Conservation (phyloP, 768 basidiomycete genomes). For the Suillus americanus region DNA sequence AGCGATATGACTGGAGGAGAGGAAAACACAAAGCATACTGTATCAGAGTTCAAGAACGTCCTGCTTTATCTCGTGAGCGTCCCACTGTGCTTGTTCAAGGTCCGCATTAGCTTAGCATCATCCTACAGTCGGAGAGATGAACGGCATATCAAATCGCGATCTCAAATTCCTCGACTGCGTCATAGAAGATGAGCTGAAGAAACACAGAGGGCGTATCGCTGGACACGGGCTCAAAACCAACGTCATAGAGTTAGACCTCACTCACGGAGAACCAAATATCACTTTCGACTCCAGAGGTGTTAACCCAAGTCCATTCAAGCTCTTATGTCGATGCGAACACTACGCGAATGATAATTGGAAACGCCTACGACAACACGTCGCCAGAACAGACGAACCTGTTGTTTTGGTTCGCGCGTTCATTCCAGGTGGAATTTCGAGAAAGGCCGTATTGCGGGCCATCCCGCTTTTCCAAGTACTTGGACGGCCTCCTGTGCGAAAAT, state of each 20-base stretch:
- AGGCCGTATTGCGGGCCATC: constrained; percentile 26
- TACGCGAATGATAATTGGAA: constrained; percentile 26
- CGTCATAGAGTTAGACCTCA: constrained; percentile 27
- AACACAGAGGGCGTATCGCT: constrained; percentile 15
- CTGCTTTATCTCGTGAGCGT: constrained; percentile 17
- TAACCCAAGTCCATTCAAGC: constrained; percentile 23
- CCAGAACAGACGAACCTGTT: constrained; percentile 12
- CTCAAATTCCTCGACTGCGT: constrained; percentile 27
- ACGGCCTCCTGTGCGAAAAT: neutral
- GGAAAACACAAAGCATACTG: constrained; percentile 31
- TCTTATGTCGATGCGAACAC: constrained; percentile 24
- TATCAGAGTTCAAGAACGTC: constrained; percentile 20
- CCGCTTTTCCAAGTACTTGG: constrained; percentile 19
- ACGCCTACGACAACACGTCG: constrained; percentile 17
- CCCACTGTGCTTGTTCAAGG: neutral
- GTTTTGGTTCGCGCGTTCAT: constrained; percentile 29
- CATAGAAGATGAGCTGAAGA: constrained; percentile 26
- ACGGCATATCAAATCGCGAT: constrained; percentile 23
- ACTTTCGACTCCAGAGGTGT: constrained; percentile 22
- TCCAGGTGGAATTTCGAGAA: constrained; percentile 26
- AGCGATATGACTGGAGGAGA: constrained; percentile 25
- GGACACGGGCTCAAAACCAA: constrained; percentile 17
- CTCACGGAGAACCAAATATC: constrained; percentile 10
- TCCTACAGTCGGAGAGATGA: constrained; percentile 22
- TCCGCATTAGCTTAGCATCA: neutral